Evolutionary conservation across 108 stramenopile genomes (phyloP).

Genomic region (Pseudonitzschia multiseries): DNA sequence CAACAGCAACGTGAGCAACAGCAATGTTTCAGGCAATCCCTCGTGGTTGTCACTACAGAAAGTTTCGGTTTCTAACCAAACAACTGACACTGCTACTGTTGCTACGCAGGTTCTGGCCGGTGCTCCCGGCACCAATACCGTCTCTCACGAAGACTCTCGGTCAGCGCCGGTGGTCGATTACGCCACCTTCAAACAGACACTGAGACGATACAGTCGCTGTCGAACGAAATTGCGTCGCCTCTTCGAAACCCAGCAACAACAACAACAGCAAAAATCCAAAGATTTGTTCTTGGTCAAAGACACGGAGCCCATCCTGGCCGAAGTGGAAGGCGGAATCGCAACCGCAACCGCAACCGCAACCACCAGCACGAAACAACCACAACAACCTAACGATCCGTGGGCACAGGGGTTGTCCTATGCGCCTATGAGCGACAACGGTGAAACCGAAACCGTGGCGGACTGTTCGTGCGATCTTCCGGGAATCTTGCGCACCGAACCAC

Average conservation of each 20-base stretch:
- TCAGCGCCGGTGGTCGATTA: slow-evolving; percentile 43
- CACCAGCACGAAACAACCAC: background rate
- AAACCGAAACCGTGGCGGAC: background rate
- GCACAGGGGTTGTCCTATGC: background rate
- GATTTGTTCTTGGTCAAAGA: background rate
- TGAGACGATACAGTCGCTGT: slow-evolving; percentile 24
- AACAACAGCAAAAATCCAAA: background rate
- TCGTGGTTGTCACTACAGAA: background rate
- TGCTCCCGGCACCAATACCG: too few relatives aligned
- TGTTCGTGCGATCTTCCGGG: slow-evolving; percentile 7
- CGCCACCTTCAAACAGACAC: slow-evolving; percentile 36
- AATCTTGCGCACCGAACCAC: slow-evolving; percentile 1
- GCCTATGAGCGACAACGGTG: slow-evolving; percentile 17
- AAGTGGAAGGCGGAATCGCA: background rate
- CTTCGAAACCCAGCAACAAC: background rate
- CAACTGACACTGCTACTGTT: too few relatives aligned
- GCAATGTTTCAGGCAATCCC: too few relatives aligned
- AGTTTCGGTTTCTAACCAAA: background rate
- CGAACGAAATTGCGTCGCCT: slow-evolving; percentile 11
- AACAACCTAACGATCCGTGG: background rate
- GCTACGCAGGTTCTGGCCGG: too few relatives aligned
- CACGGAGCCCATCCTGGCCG: background rate
- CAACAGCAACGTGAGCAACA: background rate
- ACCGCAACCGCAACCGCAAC: background rate
- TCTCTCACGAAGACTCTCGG: slow-evolving; percentile 32